Evolutionary conservation across 1,284 basidiomycete genomes (phyloP), one percentile per base, ranked within the genome.

Genomic region (Heimioporus retisporus): DNA sequence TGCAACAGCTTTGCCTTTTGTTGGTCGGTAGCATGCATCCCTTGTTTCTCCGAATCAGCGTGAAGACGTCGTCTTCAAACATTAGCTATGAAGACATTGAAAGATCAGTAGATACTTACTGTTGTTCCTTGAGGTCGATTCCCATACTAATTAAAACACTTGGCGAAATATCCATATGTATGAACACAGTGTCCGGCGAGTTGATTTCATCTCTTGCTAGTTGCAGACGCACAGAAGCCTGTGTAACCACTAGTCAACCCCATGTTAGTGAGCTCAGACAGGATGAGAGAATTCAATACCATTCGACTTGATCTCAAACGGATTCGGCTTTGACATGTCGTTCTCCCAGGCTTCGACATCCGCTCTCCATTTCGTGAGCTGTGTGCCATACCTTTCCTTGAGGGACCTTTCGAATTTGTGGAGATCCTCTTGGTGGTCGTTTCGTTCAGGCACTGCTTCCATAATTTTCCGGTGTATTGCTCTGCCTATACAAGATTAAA

Each of bases 31-130:
- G 58, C 59, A 25, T 64, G 62, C 1, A 4, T 14, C 21, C 60
- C 57, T 16, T 66, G n/a, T 2, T 25, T 35, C 1, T 28, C 28
- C 0, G 8, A 10, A 21, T 71, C 61, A 19, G 15, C 0, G 6
- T 21, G 13, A 65, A 73, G 65, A 67, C 67, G 35, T 64, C 19
- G 43, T 55, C 70, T 71, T 25, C 15, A n/a, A 40, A 42, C 18
- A 42, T 23, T 42, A 42, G 19, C 10, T 15, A 40, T 40, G 35
- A 55, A 14, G 6, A 40, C 31, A 11, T 10, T n/a, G 8, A n/a
- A 28, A 28, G 5, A 28, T 18, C n/a, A 21, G 14, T n/a, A 23
- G 19, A 42, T 42, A 56, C 59, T 44, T 25, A 68, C 63, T 68
- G 68, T 54, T 63, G 63, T 8, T 65, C 67, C 44, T 69, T 54